Evolutionary conservation across 75 land plant genomes (phyloP), one percentile per base, ranked within the genome.

Genomic region (Pseudotsuga menziesii): DNA sequence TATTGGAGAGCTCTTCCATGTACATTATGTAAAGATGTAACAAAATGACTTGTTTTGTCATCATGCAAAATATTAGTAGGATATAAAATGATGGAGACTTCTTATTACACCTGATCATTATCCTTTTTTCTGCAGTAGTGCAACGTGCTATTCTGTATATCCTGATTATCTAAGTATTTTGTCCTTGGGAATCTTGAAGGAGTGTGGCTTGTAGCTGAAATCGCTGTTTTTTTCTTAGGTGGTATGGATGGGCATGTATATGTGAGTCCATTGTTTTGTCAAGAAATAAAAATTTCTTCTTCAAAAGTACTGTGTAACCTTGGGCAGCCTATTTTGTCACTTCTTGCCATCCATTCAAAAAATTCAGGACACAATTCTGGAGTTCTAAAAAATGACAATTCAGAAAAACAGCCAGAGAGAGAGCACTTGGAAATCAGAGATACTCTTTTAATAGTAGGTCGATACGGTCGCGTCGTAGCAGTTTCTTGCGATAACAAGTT

Each of bases 271-370:
- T 32, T 82, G 64, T n/a, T 41, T 20, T 16, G 61, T 15, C 75
- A 16, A 57, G 32, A 58, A 15, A 48, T 76, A n/a, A n/a, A 41
- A 11, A 23, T 48, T 23, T 27, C 76, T 61, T 80, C 81, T 73
- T 66, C 83, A 60, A 58, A 44, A 56, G 39, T 79, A 55, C 44
- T 82, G 23, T 82, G 82, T 59, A 77, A 80, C 15, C 83, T 83
- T 58, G 48, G 75, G 70, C 78, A 83, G 72, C 84, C 84, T 39
- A 57, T 83, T 27, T 69, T 83, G 73, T 58, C 83, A 35, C 56
- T 83, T 13, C 22, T 83, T 66, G 61, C 84, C 59, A 32, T 80
- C 48, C 54, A 9, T 44, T 39, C 64, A 48, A 58, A 48, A 22
- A 81, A 57, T 67, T 39, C 39, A 29, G 27, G 36, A 36, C 8